A percentile compares a stretch with the other conserved stretches of the same genome.
Conservation (phyloP, 2,329 filamentous ascomycete species). For the Cytospora leucostoma region DNA sequence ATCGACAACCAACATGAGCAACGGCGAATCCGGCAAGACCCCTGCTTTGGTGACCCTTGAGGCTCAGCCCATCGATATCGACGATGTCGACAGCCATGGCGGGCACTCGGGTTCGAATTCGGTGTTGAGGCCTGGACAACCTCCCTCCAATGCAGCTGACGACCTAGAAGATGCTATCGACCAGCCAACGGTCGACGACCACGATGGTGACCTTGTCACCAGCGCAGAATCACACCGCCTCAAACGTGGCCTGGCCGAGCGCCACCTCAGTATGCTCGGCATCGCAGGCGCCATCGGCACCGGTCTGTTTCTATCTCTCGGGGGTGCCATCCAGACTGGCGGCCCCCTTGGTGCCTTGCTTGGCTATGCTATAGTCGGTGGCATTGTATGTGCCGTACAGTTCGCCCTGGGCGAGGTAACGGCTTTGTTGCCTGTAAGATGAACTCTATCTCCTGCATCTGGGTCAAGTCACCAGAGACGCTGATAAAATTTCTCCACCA, state of each 20-base stretch:
- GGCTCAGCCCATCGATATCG: not conserved
- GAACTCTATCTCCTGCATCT: not conserved
- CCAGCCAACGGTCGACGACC: conserved; percentile 18
- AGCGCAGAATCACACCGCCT: conserved; percentile 52
- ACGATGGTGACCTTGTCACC: conserved; percentile 49
- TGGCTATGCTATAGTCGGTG: conserved; percentile 57
- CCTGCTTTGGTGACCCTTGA: conserved; percentile 14
- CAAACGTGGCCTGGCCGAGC: conserved; percentile 51
- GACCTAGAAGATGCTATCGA: conserved; percentile 5
- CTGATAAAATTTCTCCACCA: not conserved
- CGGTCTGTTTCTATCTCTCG: conserved; percentile 61
- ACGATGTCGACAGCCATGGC: conserved; percentile 1
- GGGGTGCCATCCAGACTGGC: conserved; percentile 53
- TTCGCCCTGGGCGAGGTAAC: conserved; percentile 62
- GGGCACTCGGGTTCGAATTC: not conserved
- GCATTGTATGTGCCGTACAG: conserved; percentile 59
- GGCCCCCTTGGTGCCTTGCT: conserved; percentile 51
- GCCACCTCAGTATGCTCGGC: conserved; percentile 63
- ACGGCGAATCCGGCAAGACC: conserved; percentile 18
- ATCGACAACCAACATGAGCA: conserved; percentile 18
- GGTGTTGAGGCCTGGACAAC: conserved; percentile 5
- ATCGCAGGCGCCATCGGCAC: conserved; percentile 64
- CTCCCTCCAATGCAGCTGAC: not conserved
- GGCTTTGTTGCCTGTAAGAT: conserved; percentile 54
- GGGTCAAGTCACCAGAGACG: not conserved